A percentile compares a stretch with the other conserved stretches of the same genome.
Conservation (phyloP, 441 rosid species). For the Raphanus hybrid region DNA sequence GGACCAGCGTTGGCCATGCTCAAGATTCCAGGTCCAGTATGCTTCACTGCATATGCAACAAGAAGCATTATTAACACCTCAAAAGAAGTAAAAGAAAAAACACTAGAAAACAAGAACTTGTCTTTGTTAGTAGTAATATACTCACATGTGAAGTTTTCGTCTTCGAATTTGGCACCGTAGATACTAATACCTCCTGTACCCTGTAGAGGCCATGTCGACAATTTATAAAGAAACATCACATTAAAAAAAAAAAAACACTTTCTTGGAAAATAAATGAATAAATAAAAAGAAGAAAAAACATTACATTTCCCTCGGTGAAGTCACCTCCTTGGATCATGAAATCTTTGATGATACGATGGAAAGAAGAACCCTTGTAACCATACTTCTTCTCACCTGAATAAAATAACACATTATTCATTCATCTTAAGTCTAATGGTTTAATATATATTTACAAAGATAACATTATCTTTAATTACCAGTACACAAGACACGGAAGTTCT, state of each 20-base stretch:
- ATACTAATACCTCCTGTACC: slow-evolving; percentile 79
- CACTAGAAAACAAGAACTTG: not conserved
- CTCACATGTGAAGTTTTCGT: slow-evolving; percentile 68
- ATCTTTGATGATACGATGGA: slow-evolving; percentile 70
- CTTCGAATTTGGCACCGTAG: slow-evolving; percentile 66
- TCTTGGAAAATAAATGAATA: not conserved
- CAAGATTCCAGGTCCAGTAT: slow-evolving; percentile 66
- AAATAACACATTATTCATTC: not conserved
- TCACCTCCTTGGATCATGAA: slow-evolving; percentile 85
- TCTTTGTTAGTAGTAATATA: slow-evolving; percentile 4
- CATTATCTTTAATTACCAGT: slow-evolving; percentile 44
- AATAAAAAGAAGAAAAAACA: not conserved
- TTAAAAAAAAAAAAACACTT: slow-evolving; percentile 1
- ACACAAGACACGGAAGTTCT: slow-evolving; percentile 69
- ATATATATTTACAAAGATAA: no score
- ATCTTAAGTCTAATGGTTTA: not conserved
- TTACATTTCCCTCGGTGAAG: slow-evolving; percentile 66
- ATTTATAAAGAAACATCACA: not conserved
- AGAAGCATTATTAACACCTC: slow-evolving; percentile 1
- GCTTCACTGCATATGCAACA: slow-evolving; percentile 58
- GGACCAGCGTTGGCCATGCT: slow-evolving; percentile 88
- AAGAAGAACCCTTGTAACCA: slow-evolving; percentile 67
- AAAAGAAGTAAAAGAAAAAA: not conserved
- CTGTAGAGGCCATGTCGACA: slow-evolving; percentile 32
- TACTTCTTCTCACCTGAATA: slow-evolving; percentile 69